Evolutionary conservation across 192 early-diverging fungal genomes (phyloP).

Genomic region (Dimargaris xerosporica): DNA sequence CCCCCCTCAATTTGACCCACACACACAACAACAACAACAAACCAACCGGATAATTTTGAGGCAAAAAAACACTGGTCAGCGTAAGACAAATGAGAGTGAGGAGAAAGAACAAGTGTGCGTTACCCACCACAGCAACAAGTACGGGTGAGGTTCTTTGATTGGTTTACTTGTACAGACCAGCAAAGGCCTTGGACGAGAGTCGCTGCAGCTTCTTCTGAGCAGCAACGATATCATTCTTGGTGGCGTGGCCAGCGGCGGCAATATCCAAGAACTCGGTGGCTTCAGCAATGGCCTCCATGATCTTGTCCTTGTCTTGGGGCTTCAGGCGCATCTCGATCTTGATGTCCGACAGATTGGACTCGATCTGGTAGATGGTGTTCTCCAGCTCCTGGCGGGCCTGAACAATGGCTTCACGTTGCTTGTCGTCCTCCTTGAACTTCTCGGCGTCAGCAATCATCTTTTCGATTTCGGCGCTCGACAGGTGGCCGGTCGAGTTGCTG

Average conservation of each 20-base stretch:
- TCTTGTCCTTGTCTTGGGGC: conserved; percentile 48
- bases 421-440: conserved; percentile 68
- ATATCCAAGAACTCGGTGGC: conserved; percentile 59
- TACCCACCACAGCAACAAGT: no score
- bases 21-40: no score
- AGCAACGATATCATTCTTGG: conserved; percentile 41
- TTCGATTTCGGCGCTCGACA: conserved; percentile 82
- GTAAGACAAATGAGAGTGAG: no score
- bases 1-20: no score
- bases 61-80: no score
- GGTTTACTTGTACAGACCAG: conserved; percentile 22
- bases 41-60: no score
- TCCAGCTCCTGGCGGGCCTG: conserved; percentile 74
- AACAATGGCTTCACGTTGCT: conserved; percentile 52
- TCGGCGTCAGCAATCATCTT: conserved; percentile 86
- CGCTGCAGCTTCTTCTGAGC: conserved; percentile 60
- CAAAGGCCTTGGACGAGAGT: conserved; percentile 48
- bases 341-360: conserved; percentile 49
- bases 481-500: conserved; percentile 82
- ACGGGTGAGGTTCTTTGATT: no score
- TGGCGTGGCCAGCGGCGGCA: conserved; percentile 33
- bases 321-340: conserved; percentile 56
- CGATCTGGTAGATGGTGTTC: conserved; percentile 55
- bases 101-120: no score
- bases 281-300: conserved; percentile 60